These are phyloP conservation scores for Pascua guehoae DNA, from an alignment of 1,284 basidiomycete genomes.

Conservation along the genomic window DNA sequence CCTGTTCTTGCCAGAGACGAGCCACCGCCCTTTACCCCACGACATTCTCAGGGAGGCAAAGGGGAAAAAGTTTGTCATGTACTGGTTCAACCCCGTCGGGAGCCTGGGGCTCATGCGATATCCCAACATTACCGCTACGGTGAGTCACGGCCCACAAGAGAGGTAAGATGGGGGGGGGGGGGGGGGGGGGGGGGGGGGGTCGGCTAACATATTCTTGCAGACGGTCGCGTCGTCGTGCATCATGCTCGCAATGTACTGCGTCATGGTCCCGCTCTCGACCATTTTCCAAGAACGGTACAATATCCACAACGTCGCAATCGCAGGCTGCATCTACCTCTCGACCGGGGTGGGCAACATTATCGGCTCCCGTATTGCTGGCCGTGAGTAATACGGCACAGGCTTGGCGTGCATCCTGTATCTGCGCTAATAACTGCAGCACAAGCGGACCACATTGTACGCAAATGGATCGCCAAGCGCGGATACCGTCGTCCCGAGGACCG, in stretches of 20 bases:
- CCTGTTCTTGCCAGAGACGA: conserved; percentile 67
- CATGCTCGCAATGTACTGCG: conserved; percentile 37
- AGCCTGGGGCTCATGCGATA: conserved; percentile 58
- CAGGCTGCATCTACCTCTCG: conserved; percentile 62
- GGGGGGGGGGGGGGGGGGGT: too few species aligned
- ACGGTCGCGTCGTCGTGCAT: conserved; percentile 26
- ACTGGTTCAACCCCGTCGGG: conserved; percentile 61
- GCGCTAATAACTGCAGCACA: conserved; percentile 31
- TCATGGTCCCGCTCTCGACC: conserved; percentile 15
- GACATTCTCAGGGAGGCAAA: conserved; percentile 24
- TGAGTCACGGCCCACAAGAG: conserved; percentile 44
- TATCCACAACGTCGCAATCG: conserved; percentile 59
- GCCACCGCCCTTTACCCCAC: conserved; percentile 54
- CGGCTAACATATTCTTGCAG: neutral
- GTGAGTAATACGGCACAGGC: too few species aligned
- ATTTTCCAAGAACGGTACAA: conserved; percentile 55
- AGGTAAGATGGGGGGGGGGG: neutral
- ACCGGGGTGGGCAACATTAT: conserved; percentile 61
- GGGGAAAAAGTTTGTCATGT: conserved; percentile 48
- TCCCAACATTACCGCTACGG: conserved; percentile 55
- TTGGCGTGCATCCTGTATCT: too few species aligned
- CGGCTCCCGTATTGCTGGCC: conserved; percentile 57
- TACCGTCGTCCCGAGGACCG: conserved; percentile 60
- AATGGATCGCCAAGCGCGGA: conserved; percentile 54
- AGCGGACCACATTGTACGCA: conserved; percentile 56